Evolutionary conservation across 768 basidiomycete species (phyloP).

Genomic region (Austroboletus festivus): DNA sequence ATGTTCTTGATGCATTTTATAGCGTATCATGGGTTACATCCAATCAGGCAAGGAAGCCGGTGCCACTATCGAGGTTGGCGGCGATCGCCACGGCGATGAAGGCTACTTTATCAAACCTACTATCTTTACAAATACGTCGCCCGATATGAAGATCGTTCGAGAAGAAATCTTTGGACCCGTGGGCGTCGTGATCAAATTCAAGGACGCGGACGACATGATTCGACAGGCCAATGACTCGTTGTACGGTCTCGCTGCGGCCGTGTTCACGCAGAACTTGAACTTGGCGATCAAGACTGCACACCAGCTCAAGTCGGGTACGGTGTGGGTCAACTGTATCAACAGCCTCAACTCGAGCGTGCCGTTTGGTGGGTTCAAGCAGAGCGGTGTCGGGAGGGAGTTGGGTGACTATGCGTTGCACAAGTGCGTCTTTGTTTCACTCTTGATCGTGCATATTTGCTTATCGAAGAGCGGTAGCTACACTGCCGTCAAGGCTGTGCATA

Average conservation of each 20-base stretch:
- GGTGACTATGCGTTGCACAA: constrained; percentile 70
- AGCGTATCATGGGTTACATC: constrained; percentile 81
- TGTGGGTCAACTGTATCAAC: constrained; percentile 52
- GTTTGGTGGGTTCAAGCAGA: constrained; percentile 86
- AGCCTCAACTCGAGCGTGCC: constrained; percentile 44
- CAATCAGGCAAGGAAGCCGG: constrained; percentile 69
- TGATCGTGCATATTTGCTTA: not conserved
- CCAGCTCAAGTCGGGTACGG: constrained; percentile 76
- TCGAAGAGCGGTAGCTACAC: constrained; percentile 16
- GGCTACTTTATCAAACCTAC: constrained; percentile 77
- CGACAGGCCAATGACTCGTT: constrained; percentile 78
- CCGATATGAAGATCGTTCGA: constrained; percentile 70
- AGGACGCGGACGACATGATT: constrained; percentile 63
- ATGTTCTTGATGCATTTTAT: too few species aligned
- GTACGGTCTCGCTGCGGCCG: constrained; percentile 85
- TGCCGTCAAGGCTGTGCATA: constrained; percentile 32
- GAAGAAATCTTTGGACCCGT: constrained; percentile 85
- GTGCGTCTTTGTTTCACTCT: constrained; percentile 31
- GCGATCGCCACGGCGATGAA: constrained; percentile 52
- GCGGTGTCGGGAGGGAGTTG: constrained; percentile 76
- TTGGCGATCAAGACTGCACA: constrained; percentile 72
- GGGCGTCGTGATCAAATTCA: constrained; percentile 73
- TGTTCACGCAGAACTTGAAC: constrained; percentile 79
- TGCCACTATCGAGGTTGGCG: constrained; percentile 64
- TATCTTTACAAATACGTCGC: constrained; percentile 62